Evolutionary conservation across 2,329 filamentous ascomycete species (phyloP).

Genomic region (Didymella lethalis): DNA sequence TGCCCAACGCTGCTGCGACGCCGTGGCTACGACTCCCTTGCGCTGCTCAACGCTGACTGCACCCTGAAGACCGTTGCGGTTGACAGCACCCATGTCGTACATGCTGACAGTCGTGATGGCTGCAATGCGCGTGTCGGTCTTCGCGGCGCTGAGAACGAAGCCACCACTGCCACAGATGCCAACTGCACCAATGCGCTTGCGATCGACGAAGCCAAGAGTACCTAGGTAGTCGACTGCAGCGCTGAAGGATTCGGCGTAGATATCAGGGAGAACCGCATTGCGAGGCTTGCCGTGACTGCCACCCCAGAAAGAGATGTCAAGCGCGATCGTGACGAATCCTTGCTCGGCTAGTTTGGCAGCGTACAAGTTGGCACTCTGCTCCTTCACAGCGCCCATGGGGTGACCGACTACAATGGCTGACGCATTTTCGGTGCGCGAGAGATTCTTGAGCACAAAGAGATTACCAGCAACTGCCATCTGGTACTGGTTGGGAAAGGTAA

Average conservation of each 20-base stretch:
- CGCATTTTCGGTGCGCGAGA: conserved; percentile 13
- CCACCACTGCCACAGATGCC: not conserved
- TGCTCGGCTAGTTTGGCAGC: conserved; percentile 41
- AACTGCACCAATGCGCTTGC: not conserved
- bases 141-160: not conserved
- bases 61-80: not conserved
- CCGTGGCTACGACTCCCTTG: not conserved
- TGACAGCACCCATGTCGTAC: not conserved
- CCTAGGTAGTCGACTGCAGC: conserved; percentile 44
- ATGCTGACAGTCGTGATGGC: not conserved
- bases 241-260: conserved; percentile 43
- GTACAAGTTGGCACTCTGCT: conserved; percentile 44
- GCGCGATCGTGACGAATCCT: conserved; percentile 37
- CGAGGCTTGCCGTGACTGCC: conserved; percentile 38
- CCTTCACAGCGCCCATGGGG: conserved; percentile 43
- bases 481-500: not conserved
- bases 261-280: conserved; percentile 36
- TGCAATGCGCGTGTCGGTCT: not conserved
- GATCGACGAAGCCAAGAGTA: not conserved
- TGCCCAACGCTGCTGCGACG: conserved; percentile 1
- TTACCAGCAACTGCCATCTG: not conserved
- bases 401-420: conserved; percentile 41
- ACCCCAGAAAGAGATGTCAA: conserved; percentile 39
- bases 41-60: not conserved
- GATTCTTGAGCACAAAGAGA: conserved; percentile 14